phyloP scores from a whole-genome alignment of 331 rosid species.

The Rosa hybrid region DNA sequence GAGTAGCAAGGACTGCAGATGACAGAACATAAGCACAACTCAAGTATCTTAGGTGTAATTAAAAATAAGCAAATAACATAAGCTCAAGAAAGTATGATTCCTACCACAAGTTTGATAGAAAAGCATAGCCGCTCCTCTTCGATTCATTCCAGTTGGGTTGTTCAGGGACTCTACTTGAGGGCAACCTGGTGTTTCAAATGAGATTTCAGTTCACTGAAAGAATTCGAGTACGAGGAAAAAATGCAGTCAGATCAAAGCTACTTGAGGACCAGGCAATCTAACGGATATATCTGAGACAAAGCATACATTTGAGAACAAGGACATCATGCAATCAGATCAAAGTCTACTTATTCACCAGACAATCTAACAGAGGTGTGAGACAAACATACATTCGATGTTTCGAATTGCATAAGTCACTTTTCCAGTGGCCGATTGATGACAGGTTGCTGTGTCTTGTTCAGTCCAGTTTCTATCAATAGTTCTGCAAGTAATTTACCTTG shows the following conservation, averaged over 20 bases:
- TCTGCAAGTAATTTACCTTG: slow-evolving; percentile 74
- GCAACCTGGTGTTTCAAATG: slow-evolving; percentile 66
- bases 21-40: background rate
- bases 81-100: background rate
- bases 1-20: slow-evolving; percentile 62
- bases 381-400: slow-evolving; percentile 37
- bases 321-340: slow-evolving; percentile 1
- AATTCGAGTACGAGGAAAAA: slow-evolving; percentile 19
- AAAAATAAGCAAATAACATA: background rate
- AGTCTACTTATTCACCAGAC: background rate
- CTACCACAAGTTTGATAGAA: slow-evolving; percentile 82
- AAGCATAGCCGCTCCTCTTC: slow-evolving; percentile 66
- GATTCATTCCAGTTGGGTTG: slow-evolving; percentile 63
- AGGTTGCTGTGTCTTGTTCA: slow-evolving; percentile 55
- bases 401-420: slow-evolving; percentile 60
- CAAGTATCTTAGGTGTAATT: background rate
- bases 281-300: background rate
- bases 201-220: slow-evolving; percentile 69
- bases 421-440: slow-evolving; percentile 43
- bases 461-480: slow-evolving; percentile 74
- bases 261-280: background rate
- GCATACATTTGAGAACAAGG: slow-evolving; percentile 2
- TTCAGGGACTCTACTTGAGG: slow-evolving; percentile 65
- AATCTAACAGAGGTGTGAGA: background rate
- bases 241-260: background rate